Percentiles rank a stretch among this genome's conserved stretches.
These are phyloP conservation scores for Dalbergia cochinchinensis DNA, from an alignment of 306 rosid species.

Conservation along the genomic window DNA sequence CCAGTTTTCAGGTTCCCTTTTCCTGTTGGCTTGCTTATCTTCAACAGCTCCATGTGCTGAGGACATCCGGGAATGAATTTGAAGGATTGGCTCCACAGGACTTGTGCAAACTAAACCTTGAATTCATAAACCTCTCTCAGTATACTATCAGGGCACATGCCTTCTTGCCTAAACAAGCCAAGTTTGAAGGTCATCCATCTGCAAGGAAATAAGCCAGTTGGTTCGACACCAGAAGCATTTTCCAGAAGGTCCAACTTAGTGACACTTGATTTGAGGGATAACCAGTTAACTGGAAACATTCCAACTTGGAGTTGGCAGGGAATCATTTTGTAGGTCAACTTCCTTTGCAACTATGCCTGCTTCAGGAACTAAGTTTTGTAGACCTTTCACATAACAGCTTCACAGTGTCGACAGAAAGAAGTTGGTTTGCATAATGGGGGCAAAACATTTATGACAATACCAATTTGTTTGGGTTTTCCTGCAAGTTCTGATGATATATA, in stretches of 20 bases:
- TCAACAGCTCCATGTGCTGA: background rate
- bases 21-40: conserved; percentile 8
- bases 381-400: conserved; percentile 9
- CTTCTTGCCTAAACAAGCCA: conserved; percentile 11
- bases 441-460: background rate
- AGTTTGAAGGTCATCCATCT: conserved; percentile 26
- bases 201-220: conserved; percentile 15
- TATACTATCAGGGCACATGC: background rate
- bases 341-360: conserved; percentile 2
- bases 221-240: conserved; percentile 15
- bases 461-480: conserved; percentile 20
- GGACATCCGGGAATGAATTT: background rate
- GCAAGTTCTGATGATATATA: background rate
- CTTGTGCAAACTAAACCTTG: conserved; percentile 4
- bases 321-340: background rate
- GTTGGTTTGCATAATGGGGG: background rate
- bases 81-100: conserved; percentile 19
- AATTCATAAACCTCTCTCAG: conserved; percentile 27
- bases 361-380: background rate
- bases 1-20: background rate
- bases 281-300: background rate
- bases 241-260: conserved; percentile 25
- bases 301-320: conserved; percentile 24
- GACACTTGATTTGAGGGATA: conserved; percentile 27
- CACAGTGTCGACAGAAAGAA: conserved; percentile 2